Conservation (phyloP, 2,329 filamentous ascomycete species). For the Aureobasidium sp. region DNA sequence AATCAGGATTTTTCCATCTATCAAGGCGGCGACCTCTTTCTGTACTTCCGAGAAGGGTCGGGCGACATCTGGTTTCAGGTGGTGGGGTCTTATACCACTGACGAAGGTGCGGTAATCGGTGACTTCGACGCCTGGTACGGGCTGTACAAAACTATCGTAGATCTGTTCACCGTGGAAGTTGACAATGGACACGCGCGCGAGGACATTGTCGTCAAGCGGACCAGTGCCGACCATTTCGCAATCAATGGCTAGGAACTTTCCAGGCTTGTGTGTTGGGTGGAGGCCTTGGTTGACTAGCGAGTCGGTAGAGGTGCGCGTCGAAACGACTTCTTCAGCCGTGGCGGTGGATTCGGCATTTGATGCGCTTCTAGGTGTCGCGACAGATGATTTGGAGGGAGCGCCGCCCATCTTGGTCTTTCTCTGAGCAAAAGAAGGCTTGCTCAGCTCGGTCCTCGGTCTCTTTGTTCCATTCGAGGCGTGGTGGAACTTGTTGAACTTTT, state of each 20-base stretch:
- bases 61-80: constrained; percentile 52
- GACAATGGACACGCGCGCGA: constrained; percentile 83
- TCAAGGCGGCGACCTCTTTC: constrained; percentile 58
- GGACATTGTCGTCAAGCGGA: constrained; percentile 57
- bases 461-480: constrained; percentile 17
- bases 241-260: constrained; percentile 88
- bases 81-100: constrained; percentile 69
- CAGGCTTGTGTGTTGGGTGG: constrained; percentile 55
- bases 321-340: constrained; percentile 56
- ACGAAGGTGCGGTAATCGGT: constrained; percentile 87
- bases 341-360: constrained; percentile 54
- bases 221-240: constrained; percentile 97
- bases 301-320: constrained; percentile 45
- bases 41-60: constrained; percentile 69
- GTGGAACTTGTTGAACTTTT: constrained; percentile 8
- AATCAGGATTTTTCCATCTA: constrained; percentile 66
- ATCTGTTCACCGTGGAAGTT: constrained; percentile 90
- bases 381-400: constrained; percentile 27
- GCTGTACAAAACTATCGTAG: constrained; percentile 87
- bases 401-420: constrained; percentile 46
- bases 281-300: constrained; percentile 40
- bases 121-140: constrained; percentile 56
- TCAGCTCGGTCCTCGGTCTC: constrained; percentile 17
- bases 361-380: constrained; percentile 46
- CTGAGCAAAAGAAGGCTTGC: constrained; percentile 19